Evolutionary conservation across 345 rosid genomes (phyloP).

Genomic region (Passiflora organensis): DNA sequence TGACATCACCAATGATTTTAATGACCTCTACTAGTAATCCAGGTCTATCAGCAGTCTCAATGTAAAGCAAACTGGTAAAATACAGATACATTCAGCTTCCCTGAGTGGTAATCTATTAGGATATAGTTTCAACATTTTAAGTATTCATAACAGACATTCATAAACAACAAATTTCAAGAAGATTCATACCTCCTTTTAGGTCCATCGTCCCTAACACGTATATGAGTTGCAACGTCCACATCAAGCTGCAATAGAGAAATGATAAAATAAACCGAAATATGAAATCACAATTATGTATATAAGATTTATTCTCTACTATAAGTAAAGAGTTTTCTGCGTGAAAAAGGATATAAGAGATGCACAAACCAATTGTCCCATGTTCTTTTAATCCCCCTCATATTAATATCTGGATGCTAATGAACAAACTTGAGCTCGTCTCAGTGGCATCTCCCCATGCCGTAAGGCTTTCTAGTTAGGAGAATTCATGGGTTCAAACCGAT

Average conservation of each 20-base stretch:
- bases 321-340: neutral
- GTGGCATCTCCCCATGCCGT: too few species aligned
- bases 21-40: constrained; percentile 90
- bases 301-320: neutral
- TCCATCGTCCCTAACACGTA: constrained; percentile 72
- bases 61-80: constrained; percentile 61
- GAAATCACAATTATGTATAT: neutral
- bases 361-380: constrained; percentile 1
- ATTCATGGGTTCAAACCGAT: too few species aligned
- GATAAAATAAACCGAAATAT: too few species aligned
- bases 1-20: constrained; percentile 69
- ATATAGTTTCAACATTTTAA: too few species aligned
- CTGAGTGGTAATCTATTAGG: too few species aligned
- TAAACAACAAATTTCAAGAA: neutral
- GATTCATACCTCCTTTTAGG: constrained; percentile 71
- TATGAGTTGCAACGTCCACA: constrained; percentile 76
- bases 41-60: constrained; percentile 95
- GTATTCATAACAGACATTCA: too few species aligned
- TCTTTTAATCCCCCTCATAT: neutral
- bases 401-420: too few species aligned
- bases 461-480: too few species aligned
- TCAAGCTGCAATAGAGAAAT: constrained; percentile 56
- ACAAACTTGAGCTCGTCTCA: too few species aligned
- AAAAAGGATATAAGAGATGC: neutral
- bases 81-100: constrained; percentile 1